phyloP scores from a whole-genome alignment of 345 rosid genomes.

The Eucalyptus cloeziana region DNA sequence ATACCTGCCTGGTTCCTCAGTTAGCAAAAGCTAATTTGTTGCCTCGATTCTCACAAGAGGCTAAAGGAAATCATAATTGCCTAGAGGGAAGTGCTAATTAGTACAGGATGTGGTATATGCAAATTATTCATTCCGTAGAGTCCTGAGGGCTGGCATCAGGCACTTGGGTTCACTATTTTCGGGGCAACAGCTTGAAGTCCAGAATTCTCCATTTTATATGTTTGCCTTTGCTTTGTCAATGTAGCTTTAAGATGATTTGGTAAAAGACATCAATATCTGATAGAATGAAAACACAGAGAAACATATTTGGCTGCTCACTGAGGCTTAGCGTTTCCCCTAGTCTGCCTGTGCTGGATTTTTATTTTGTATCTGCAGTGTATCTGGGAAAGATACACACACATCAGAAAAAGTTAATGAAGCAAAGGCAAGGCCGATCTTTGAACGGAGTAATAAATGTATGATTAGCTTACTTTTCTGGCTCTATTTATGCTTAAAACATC shows the following conservation, averaged over 20 bases:
- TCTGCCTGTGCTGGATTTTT: not conserved
- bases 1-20: not conserved
- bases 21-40: not conserved
- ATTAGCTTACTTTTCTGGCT: not conserved
- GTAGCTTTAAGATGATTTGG: not conserved
- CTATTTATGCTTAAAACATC: not conserved
- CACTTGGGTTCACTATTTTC: not conserved
- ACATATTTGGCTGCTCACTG: not conserved
- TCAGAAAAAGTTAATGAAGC: not conserved
- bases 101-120: not conserved
- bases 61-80: not conserved
- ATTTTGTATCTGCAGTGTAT: not conserved
- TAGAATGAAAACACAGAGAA: not conserved
- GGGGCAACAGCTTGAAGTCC: not conserved
- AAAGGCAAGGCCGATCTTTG: not conserved
- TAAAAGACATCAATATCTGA: not conserved
- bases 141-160: not conserved
- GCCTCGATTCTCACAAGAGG: not conserved
- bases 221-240: not conserved
- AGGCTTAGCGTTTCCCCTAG: not conserved
- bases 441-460: not conserved
- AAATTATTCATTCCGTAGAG: not conserved
- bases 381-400: not conserved
- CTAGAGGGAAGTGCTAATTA: not conserved
- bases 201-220: not conserved